Evolutionary conservation across 768 basidiomycete genomes (phyloP).

Genomic region (Tylopilus sp.): DNA sequence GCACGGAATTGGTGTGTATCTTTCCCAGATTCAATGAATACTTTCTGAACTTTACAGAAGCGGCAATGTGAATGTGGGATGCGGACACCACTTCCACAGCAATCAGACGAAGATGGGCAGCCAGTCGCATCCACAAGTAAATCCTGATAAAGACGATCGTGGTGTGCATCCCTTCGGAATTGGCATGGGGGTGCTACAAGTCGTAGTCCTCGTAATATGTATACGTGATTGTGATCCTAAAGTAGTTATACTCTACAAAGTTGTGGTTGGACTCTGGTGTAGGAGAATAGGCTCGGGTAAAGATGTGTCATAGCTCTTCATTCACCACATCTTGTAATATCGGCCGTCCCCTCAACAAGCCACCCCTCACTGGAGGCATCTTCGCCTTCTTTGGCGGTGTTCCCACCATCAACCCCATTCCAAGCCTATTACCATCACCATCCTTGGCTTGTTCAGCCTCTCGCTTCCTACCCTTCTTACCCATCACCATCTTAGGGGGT

Average conservation of each 20-base stretch:
- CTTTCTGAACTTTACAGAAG: slow-evolving; percentile 1
- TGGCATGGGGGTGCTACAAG: no score
- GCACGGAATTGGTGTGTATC: no score
- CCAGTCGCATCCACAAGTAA: background rate
- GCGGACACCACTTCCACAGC: background rate
- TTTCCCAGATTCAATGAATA: background rate
- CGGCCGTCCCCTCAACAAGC: slow-evolving; percentile 53
- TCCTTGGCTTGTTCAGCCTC: background rate
- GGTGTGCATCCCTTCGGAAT: no score
- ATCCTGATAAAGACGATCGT: no score
- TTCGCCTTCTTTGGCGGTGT: slow-evolving; percentile 37
- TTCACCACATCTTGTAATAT: slow-evolving; percentile 61
- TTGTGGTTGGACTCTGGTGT: no score
- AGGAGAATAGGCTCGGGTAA: no score
- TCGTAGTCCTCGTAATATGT: no score
- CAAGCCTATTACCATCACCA: slow-evolving; percentile 1
- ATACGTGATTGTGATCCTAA: no score
- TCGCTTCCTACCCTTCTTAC: slow-evolving; percentile 17
- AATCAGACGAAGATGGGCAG: background rate
- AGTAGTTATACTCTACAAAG: no score
- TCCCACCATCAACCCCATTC: no score
- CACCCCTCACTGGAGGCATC: slow-evolving; percentile 33
- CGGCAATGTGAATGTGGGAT: slow-evolving; percentile 6
- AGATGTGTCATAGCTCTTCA: slow-evolving; percentile 26
- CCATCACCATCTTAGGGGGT: slow-evolving; percentile 7